A percentile compares a stretch with the other conserved stretches of the same genome.
Conservation (phyloP, 148 eudicot genomes). For the Rhododendron henanense region DNA sequence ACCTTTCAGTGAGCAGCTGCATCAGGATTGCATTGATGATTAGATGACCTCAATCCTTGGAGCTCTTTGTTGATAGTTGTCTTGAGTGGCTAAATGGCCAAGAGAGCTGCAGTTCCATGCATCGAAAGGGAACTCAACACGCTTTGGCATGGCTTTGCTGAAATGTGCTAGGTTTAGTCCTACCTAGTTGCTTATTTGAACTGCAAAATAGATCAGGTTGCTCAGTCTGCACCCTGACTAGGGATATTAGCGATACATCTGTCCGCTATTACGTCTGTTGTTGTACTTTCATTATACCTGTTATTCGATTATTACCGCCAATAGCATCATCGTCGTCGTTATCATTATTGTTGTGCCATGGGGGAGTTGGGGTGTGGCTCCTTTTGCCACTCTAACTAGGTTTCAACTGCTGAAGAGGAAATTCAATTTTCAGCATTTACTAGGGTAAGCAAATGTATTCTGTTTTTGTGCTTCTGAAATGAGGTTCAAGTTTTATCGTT, state of each 20-base stretch:
- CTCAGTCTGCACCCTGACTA: neutral
- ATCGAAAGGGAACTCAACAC: neutral
- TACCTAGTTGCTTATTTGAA: neutral
- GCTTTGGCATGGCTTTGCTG: neutral
- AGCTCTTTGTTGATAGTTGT: neutral
- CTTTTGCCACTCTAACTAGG: neutral
- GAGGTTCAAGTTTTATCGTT: neutral
- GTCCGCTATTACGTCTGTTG: neutral
- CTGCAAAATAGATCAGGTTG: neutral
- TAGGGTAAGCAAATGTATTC: neutral
- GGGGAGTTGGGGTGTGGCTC: neutral
- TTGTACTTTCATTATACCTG: neutral
- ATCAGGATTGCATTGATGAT: neutral
- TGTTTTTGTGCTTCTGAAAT: neutral
- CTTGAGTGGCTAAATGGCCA: neutral
- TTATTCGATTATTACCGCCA: neutral
- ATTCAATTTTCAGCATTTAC: conserved; percentile 1
- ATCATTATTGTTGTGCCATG: neutral
- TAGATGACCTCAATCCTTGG: neutral
- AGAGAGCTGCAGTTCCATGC: neutral
- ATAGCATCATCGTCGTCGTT: neutral
- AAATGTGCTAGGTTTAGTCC: neutral
- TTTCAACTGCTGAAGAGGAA: neutral
- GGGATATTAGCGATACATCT: neutral
- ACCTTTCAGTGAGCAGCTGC: neutral